These are phyloP conservation scores for Tricholoma bakamatsutake DNA, from an alignment of 768 basidiomycete species.

Conservation along the genomic window DNA sequence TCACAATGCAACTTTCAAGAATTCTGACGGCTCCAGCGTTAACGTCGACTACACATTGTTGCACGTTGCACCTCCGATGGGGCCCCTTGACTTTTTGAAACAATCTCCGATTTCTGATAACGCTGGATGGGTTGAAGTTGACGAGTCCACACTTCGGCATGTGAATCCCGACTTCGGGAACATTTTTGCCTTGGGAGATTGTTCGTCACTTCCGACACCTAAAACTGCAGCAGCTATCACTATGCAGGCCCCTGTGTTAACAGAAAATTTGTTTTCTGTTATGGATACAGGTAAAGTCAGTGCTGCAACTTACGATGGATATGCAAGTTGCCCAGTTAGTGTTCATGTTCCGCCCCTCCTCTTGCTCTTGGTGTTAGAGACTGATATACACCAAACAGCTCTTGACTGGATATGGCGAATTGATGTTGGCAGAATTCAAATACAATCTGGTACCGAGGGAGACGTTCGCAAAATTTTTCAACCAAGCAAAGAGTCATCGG, in stretches of 20 bases:
- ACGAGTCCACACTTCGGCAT: conserved; percentile 77
- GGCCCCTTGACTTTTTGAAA: conserved; percentile 77
- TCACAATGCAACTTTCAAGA: conserved; percentile 82
- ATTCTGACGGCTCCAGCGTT: conserved; percentile 59
- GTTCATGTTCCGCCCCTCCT: conserved; percentile 3
- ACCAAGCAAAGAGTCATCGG: conserved; percentile 74
- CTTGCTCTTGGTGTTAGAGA: not conserved
- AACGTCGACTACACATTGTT: conserved; percentile 77
- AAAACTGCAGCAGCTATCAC: conserved; percentile 96
- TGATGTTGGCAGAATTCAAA: conserved; percentile 91
- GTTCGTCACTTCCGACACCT: conserved; percentile 86
- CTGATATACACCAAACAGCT: conserved; percentile 36
- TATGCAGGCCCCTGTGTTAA: conserved; percentile 83
- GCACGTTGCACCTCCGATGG: conserved; percentile 91
- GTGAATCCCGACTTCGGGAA: conserved; percentile 75
- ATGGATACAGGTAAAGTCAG: conserved; percentile 69
- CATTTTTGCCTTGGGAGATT: conserved; percentile 90
- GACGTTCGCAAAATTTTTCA: conserved; percentile 62
- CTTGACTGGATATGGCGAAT: conserved; percentile 73
- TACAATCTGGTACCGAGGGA: conserved; percentile 88
- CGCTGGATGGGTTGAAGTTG: conserved; percentile 86
- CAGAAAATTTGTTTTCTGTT: conserved; percentile 79
- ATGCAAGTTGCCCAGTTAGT: conserved; percentile 81
- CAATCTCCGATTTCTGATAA: conserved; percentile 71
- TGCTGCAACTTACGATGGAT: conserved; percentile 77